Percentiles rank a stretch among this genome's conserved stretches.
Evolutionary conservation across 306 rosid genomes (phyloP).

Genomic region (Sechiopsis laciniata): DNA sequence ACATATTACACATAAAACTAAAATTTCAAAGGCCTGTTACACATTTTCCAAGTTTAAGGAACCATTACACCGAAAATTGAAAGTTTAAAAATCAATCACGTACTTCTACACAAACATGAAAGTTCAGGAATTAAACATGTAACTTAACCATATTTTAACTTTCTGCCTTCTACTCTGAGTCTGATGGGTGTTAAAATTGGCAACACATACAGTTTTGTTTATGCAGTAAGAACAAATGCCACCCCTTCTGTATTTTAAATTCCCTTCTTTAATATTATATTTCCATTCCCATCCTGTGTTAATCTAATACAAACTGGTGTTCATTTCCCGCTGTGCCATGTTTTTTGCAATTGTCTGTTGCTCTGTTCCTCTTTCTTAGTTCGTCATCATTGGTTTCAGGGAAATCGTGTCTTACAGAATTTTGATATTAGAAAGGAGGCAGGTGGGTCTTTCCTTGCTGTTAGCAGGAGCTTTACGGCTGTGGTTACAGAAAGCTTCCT

Average conservation of each 20-base stretch:
- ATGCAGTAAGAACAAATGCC: background rate
- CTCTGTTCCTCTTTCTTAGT: background rate
- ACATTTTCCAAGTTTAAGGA: background rate
- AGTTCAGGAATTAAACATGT: no score
- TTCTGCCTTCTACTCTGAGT: no score
- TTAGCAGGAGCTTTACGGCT: slow-evolving; percentile 30
- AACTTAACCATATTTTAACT: no score
- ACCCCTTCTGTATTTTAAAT: background rate
- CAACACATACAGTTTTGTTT: no score
- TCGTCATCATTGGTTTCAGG: slow-evolving; percentile 32
- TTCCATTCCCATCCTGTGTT: background rate
- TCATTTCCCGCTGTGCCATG: background rate
- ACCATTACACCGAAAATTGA: background rate
- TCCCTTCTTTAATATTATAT: background rate
- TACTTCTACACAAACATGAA: background rate
- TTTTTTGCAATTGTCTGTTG: background rate
- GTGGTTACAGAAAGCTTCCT: slow-evolving; percentile 51
- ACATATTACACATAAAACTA: background rate
- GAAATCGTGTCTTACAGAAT: slow-evolving; percentile 45
- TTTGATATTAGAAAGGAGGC: slow-evolving; percentile 63
- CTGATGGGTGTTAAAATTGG: no score
- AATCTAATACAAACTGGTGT: background rate
- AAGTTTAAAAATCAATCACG: background rate
- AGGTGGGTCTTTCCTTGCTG: slow-evolving; percentile 46
- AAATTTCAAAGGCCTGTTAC: background rate